Evolutionary conservation across 1,139 yeast genomes (phyloP), one percentile per base, ranked within the genome.

Genomic region (Insectozyma bohioensis): DNA sequence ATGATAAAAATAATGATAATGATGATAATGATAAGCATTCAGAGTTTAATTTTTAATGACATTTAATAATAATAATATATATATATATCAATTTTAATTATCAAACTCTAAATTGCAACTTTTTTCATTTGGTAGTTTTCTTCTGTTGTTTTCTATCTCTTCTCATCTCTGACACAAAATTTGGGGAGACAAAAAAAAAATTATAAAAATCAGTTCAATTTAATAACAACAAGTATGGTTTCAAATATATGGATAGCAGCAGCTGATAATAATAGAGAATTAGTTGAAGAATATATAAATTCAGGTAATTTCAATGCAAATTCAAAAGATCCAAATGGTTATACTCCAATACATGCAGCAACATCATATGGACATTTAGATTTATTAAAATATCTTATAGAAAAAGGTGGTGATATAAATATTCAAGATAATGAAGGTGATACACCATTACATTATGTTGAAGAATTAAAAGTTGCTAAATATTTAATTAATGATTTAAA

Each of bases 321-420:
- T 51, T 73, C 82, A 12, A 78, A 82, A 45, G 98, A 92, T 55
- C 84, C 87, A 1, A 87, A 88, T 50, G 98, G 98, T 0, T 92
- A 92, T 58, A 90, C 97, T 0, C 95, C 97, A 9, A 72, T 92
- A 18, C 98, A 92, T 56, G 98, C 98, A 1, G 97, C 97, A 3
- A 95, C 95, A 4, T 84, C 97, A 1, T 92, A 92, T 54, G 94
- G 94, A 5, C 92, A 92, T 52, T 49, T 63, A 6, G 88, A 82
- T 7, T 63, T 94, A 29, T 63, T 94, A 31, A 59, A 63, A 35
- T 72, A 70, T 40, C 68, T 92, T 33, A 62, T 86, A 14, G 56
- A 50, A 9, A 55, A 67, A 16, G 85, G 86, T 2, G 98, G 97
- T 4, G 80, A 92, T 52, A 75, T 87, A 18, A 87, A 92, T 54